Percentiles rank a stretch among this genome's conserved stretches.
Conservation (phyloP, 441 rosid genomes). For the Euphorbia schlechtendalii region DNA sequence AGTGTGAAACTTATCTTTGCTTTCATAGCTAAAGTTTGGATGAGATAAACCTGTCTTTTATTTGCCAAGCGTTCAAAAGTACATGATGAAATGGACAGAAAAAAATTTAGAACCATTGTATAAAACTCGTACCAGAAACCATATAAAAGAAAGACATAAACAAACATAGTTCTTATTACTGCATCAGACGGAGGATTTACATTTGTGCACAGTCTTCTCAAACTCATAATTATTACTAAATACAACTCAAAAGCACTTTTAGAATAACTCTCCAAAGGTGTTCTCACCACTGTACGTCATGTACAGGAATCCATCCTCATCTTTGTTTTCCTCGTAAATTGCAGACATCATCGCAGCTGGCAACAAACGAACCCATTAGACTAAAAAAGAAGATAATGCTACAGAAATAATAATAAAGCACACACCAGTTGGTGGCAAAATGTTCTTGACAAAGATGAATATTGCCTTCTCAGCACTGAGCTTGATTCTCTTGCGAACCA, state of each 20-base stretch:
- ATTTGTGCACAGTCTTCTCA: background rate
- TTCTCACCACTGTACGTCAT: conserved; percentile 98
- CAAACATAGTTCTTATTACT: background rate
- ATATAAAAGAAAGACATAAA: background rate
- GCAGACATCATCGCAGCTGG: conserved; percentile 93
- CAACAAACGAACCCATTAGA: background rate
- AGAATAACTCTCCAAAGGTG: conserved; percentile 53
- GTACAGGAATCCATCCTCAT: conserved; percentile 94
- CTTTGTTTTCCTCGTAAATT: conserved; percentile 91
- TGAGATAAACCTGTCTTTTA: too few species aligned
- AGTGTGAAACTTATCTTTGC: too few species aligned
- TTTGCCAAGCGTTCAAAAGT: too few species aligned
- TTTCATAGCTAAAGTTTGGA: too few species aligned
- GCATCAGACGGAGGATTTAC: background rate
- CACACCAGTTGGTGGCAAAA: conserved; percentile 87
- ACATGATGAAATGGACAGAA: too few species aligned
- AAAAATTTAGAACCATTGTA: too few species aligned
- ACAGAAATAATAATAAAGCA: background rate
- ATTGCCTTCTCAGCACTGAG: conserved; percentile 95
- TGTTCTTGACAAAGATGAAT: conserved; percentile 86
- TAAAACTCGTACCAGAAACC: background rate
- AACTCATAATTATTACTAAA: background rate
- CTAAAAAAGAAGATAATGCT: too few species aligned
- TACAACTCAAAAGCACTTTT: background rate
- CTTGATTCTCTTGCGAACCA: conserved; percentile 98